These are phyloP conservation scores for Colletotrichum cereale DNA, from an alignment of 2,329 filamentous ascomycete species.

Conservation along the genomic window DNA sequence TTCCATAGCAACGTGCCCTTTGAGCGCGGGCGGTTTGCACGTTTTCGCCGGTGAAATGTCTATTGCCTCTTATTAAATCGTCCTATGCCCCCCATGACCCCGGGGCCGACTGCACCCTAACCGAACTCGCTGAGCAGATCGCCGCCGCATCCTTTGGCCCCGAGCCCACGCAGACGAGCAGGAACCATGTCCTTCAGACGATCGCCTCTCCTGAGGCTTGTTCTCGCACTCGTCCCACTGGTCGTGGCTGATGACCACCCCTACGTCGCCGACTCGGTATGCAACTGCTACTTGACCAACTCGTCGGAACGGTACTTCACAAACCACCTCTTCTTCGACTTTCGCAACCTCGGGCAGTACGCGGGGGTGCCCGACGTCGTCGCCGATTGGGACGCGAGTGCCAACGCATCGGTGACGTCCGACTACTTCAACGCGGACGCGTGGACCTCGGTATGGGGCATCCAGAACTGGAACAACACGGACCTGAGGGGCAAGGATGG, in stretches of 20 bases:
- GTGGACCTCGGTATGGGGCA: constrained; percentile 54
- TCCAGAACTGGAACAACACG: constrained; percentile 57
- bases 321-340: constrained; percentile 64
- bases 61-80: constrained; percentile 4
- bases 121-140: no score
- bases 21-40: background rate
- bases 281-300: constrained; percentile 64
- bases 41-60: background rate
- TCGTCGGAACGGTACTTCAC: constrained; percentile 59
- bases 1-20: constrained; percentile 14
- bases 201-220: constrained; percentile 44
- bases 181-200: constrained; percentile 27
- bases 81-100: constrained; percentile 12
- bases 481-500: constrained; percentile 39
- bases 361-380: constrained; percentile 52
- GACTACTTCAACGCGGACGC: constrained; percentile 53
- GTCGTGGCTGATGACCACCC: constrained; percentile 35
- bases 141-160: constrained; percentile 11
- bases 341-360: constrained; percentile 56
- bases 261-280: constrained; percentile 51
- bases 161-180: constrained; percentile 12
- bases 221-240: constrained; percentile 20
- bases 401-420: constrained; percentile 51
- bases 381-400: constrained; percentile 45
- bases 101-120: no score